phyloP scores from a whole-genome alignment of 2,329 filamentous ascomycete genomes.

The Microcyclospora pomicola region DNA sequence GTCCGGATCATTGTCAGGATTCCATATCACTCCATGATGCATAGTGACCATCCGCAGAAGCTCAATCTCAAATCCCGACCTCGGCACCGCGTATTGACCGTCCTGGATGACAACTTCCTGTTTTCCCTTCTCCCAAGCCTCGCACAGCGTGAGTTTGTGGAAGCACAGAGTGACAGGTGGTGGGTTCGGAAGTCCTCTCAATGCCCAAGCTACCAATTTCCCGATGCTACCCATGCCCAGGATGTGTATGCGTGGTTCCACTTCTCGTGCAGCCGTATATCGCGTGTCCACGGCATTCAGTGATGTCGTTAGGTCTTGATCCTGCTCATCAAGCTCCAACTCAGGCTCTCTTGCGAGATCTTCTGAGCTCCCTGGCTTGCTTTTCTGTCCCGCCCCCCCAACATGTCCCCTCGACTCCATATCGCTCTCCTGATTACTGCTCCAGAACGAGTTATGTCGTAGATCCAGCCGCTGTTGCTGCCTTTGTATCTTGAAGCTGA shows the following conservation, averaged over 20 bases:
- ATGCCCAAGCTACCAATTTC: slow-evolving; percentile 58
- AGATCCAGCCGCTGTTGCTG: slow-evolving; percentile 9
- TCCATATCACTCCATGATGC: slow-evolving; percentile 3
- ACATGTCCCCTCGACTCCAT: slow-evolving; percentile 8
- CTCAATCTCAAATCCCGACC: slow-evolving; percentile 34
- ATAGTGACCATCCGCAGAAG: slow-evolving; percentile 24
- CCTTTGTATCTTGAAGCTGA: slow-evolving; percentile 2
- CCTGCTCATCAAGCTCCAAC: not conserved
- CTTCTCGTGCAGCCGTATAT: slow-evolving; percentile 10
- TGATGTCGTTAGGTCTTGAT: slow-evolving; percentile 2
- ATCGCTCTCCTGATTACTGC: slow-evolving; percentile 1
- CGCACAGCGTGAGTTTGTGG: slow-evolving; percentile 37
- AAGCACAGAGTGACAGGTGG: slow-evolving; percentile 74
- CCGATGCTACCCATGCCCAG: slow-evolving; percentile 73
- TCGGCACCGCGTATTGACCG: slow-evolving; percentile 24
- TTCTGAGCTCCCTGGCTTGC: not conserved
- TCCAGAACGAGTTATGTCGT: slow-evolving; percentile 13
- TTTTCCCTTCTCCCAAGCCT: slow-evolving; percentile 34
- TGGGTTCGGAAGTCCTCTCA: slow-evolving; percentile 46
- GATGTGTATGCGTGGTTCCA: slow-evolving; percentile 49
- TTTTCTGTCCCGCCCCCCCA: not conserved
- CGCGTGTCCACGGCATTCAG: slow-evolving; percentile 17
- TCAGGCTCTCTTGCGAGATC: not conserved
- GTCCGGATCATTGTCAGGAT: slow-evolving; percentile 4
- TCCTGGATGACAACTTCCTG: slow-evolving; percentile 35